phyloP scores from a whole-genome alignment of 2,329 filamentous ascomycete species.

The Pyrenophora graminea region DNA sequence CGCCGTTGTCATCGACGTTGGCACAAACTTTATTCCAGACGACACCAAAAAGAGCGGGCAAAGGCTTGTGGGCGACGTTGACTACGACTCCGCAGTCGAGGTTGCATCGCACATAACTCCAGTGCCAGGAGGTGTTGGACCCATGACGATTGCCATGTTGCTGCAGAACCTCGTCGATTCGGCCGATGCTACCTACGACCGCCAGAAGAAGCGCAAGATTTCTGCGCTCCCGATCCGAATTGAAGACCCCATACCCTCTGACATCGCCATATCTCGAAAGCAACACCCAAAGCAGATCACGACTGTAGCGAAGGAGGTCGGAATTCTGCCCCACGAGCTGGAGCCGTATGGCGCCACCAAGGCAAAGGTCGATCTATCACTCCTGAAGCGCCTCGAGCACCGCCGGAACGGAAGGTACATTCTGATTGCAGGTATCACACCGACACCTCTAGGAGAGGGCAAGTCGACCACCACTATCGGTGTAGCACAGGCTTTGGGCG shows the following conservation, averaged over 20 bases:
- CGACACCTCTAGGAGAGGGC: slow-evolving; percentile 93
- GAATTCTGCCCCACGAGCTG: slow-evolving; percentile 84
- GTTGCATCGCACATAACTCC: slow-evolving; percentile 94
- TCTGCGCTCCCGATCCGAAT: slow-evolving; percentile 83
- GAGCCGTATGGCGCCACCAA: slow-evolving; percentile 96
- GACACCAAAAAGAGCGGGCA: slow-evolving; percentile 88
- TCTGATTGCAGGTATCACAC: slow-evolving; percentile 92
- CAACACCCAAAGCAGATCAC: slow-evolving; percentile 94
- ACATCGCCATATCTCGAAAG: slow-evolving; percentile 87
- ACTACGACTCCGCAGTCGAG: slow-evolving; percentile 80
- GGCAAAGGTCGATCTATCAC: slow-evolving; percentile 84
- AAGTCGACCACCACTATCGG: slow-evolving; percentile 99
- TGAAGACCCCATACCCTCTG: slow-evolving; percentile 82
- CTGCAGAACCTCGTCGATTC: slow-evolving; percentile 93
- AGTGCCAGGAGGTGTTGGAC: slow-evolving; percentile 93
- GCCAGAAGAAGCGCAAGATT: slow-evolving; percentile 78
- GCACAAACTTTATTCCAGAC: slow-evolving; percentile 94
- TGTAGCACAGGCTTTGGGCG: slow-evolving; percentile 87
- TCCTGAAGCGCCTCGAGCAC: slow-evolving; percentile 83
- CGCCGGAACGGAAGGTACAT: slow-evolving; percentile 89
- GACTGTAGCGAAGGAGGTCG: slow-evolving; percentile 79
- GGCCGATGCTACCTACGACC: slow-evolving; percentile 78
- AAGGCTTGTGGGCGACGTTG: slow-evolving; percentile 91
- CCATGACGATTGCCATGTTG: slow-evolving; percentile 99
- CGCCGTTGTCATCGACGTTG: slow-evolving; percentile 95